phyloP scores from a whole-genome alignment of 208 protist species.

The Leishmania amazonensis region DNA sequence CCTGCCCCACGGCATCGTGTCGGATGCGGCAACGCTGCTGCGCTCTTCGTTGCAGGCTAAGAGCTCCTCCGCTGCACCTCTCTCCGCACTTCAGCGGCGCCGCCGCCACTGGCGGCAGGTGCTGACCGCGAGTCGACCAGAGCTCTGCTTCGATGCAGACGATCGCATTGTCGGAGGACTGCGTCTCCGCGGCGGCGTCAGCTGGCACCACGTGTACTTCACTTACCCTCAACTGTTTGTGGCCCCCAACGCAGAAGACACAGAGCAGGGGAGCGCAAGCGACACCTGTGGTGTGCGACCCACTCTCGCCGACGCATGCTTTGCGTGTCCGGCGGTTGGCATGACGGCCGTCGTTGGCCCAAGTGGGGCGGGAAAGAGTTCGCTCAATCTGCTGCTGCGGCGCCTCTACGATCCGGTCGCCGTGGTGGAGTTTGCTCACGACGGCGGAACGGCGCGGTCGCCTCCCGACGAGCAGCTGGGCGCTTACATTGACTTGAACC shows the following conservation, averaged over 20 bases:
- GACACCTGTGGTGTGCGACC: slow-evolving; percentile 5
- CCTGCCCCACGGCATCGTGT: slow-evolving; percentile 23
- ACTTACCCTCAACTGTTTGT: slow-evolving; percentile 57
- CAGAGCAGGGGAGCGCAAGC: neutral
- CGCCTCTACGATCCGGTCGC: slow-evolving; percentile 75
- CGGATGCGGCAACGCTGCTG: slow-evolving; percentile 1
- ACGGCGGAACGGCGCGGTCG: neutral
- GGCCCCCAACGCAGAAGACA: neutral
- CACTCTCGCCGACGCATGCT: slow-evolving; percentile 25
- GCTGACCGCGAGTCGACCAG: slow-evolving; percentile 1
- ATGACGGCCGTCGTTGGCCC: slow-evolving; percentile 75
- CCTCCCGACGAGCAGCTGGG: neutral
- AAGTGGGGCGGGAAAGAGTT: slow-evolving; percentile 85
- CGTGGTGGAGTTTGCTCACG: slow-evolving; percentile 5
- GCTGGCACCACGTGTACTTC: slow-evolving; percentile 65
- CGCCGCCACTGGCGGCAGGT: slow-evolving; percentile 21
- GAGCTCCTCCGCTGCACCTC: no score
- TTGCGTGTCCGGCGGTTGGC: slow-evolving; percentile 32
- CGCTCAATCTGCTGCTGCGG: slow-evolving; percentile 60
- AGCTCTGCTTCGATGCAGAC: slow-evolving; percentile 39
- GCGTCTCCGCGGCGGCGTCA: slow-evolving; percentile 37
- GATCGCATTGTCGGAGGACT: slow-evolving; percentile 56
- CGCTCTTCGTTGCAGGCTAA: neutral
- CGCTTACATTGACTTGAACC: neutral
- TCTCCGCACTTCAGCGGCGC: slow-evolving; percentile 16